Percentiles rank a stretch among this genome's conserved stretches.
Evolutionary conservation across 106 monocot species (phyloP).

Genomic region (Acorus gramineus): DNA sequence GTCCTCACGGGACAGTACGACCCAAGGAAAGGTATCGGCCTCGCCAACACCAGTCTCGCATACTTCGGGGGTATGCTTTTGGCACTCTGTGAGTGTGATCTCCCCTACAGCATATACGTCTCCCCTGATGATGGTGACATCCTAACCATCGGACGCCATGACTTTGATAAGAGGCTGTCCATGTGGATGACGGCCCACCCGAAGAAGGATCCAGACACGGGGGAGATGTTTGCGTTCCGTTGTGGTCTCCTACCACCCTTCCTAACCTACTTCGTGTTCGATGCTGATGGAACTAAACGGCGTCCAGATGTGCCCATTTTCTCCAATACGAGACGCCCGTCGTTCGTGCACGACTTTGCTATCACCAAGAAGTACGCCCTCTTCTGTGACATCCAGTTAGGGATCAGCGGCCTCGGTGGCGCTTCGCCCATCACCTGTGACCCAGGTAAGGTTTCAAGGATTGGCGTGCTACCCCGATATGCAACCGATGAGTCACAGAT

Average conservation of each 20-base stretch:
- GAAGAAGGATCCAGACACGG: slow-evolving; percentile 14
- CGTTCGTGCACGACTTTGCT: slow-evolving; percentile 11
- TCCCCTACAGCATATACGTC: slow-evolving; percentile 15
- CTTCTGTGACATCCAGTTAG: slow-evolving; percentile 3
- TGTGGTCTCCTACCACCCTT: slow-evolving; percentile 7
- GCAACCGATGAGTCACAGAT: slow-evolving; percentile 1
- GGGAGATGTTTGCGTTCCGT: slow-evolving; percentile 14
- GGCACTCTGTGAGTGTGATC: slow-evolving; percentile 18
- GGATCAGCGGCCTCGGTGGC: background rate
- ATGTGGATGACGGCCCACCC: slow-evolving; percentile 22
- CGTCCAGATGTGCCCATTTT: slow-evolving; percentile 4
- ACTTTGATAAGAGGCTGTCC: slow-evolving; percentile 9
- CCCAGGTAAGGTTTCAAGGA: background rate
- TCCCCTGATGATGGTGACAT: slow-evolving; percentile 5
- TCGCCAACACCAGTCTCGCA: slow-evolving; percentile 20
- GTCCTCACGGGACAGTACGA: slow-evolving; percentile 5
- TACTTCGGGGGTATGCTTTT: slow-evolving; percentile 15
- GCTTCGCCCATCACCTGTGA: background rate
- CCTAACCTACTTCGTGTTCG: slow-evolving; percentile 8
- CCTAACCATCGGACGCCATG: slow-evolving; percentile 8
- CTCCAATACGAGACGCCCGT: background rate
- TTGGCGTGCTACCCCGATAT: slow-evolving; percentile 2
- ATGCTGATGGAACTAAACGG: too few relatives aligned
- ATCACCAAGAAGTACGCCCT: slow-evolving; percentile 7
- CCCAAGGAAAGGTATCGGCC: slow-evolving; percentile 4